Percentiles rank a stretch among this genome's conserved stretches.
Evolutionary conservation across 177 flowering plant species (phyloP).

Genomic region (Vitis hybrid): DNA sequence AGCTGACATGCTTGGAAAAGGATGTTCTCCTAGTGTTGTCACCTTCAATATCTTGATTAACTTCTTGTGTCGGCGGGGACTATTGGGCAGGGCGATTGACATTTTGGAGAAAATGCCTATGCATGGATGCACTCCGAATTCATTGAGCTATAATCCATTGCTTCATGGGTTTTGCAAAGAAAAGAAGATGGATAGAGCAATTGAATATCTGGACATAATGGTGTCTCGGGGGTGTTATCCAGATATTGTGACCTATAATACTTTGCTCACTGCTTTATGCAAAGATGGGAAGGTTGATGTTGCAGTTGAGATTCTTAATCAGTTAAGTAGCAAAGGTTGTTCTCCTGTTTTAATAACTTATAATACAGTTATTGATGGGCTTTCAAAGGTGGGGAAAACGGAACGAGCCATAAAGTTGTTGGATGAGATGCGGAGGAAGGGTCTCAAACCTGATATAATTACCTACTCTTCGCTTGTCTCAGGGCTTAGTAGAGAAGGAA

Average conservation of each 20-base stretch:
- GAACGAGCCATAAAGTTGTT: constrained; percentile 58
- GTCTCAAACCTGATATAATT: constrained; percentile 77
- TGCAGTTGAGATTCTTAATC: constrained; percentile 76
- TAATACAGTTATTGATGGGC: constrained; percentile 87
- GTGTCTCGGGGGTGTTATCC: constrained; percentile 82
- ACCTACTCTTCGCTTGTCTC: constrained; percentile 75
- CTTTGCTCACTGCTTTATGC: constrained; percentile 84
- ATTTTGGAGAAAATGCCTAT: constrained; percentile 84
- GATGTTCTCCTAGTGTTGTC: constrained; percentile 81
- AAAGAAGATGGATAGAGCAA: constrained; percentile 87
- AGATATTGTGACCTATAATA: constrained; percentile 87
- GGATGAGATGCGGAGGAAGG: constrained; percentile 67
- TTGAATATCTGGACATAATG: constrained; percentile 77
- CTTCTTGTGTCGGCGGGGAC: constrained; percentile 71
- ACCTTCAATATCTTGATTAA: constrained; percentile 87
- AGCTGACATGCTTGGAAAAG: constrained; percentile 70
- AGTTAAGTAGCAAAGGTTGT: constrained; percentile 71
- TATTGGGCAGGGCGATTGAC: constrained; percentile 76
- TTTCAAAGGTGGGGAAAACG: constrained; percentile 68
- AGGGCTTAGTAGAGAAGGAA: constrained; percentile 87
- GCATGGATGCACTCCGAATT: constrained; percentile 83
- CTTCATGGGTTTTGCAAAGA: constrained; percentile 87
- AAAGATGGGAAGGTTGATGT: constrained; percentile 80
- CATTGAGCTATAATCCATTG: constrained; percentile 81
- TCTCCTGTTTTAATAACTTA: constrained; percentile 86